Evolutionary conservation across 495 filamentous ascomycete genomes (phyloP), one percentile per base, ranked within the genome.

Genomic region (Penicillium flavigenum): DNA sequence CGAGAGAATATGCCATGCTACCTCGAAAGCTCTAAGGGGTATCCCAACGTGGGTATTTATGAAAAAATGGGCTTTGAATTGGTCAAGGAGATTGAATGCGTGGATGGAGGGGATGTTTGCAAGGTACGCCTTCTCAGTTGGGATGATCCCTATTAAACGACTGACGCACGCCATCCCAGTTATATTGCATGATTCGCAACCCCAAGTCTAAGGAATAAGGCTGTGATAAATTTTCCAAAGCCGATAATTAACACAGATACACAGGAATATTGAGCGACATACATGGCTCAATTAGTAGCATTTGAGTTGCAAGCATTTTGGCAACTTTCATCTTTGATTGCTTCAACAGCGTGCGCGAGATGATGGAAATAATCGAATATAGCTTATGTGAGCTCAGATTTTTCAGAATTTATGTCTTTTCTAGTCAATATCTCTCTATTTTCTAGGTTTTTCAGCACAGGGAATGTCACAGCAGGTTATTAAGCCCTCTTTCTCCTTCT

Each of bases 41-140:
- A 77, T 55, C 85, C 85, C 22, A 89, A 88, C 63, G 72, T 86
- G 68, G 70, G 72, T 44, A 88, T 89, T 20, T 89, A 89, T 72
- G 78, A 83, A 62, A 77, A 72, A 68, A 80, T 87, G 75, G 86
- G 85, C 43, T 88, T 89, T 70, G 67, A 76, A 68, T 68, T 83
- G 44, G 79, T 77, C 22, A 81, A 75, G 64, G 79, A 87, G 70
- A 84, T 87, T 67, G 78, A 81, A 53, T 87, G 84, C 72, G 73
- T 79, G 38, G 86, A 85, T 63, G 77, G 79, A 34, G 79, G 77
- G 14, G 79, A 82, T 61, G 50, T 45, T 10, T 73, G 68, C 60
- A 73, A 64, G 62, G 74, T 77, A 64, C 29, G 72, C 70, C 42
- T 26, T 17, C 57, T 32, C n/a, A 16, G 10, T 20, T 41, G 9